Conservation (phyloP, 352 stramenopile species). For the Globisporangium acanthophoron region DNA sequence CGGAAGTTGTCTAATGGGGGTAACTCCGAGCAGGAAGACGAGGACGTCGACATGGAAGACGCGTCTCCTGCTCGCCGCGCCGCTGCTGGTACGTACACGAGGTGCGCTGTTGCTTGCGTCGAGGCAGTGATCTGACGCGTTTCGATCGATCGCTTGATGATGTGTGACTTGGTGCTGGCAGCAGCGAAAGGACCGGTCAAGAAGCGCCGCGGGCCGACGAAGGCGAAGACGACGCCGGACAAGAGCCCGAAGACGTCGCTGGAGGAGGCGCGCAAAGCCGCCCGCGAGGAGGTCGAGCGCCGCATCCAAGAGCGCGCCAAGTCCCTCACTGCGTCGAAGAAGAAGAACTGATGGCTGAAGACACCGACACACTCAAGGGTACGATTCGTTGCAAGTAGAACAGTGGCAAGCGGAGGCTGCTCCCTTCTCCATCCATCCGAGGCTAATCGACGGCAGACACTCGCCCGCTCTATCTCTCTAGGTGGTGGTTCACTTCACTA, state of each 20-base stretch:
- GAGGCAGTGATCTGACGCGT: not conserved
- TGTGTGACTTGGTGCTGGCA: constrained; percentile 6
- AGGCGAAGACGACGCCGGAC: constrained; percentile 23
- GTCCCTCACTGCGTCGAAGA: constrained; percentile 49
- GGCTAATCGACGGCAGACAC: not conserved
- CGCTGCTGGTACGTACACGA: constrained; percentile 23
- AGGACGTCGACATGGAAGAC: constrained; percentile 58
- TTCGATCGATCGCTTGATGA: constrained; percentile 18
- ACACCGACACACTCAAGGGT: too few species aligned
- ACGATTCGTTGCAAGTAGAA: too few species aligned
- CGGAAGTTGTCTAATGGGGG: constrained; percentile 22
- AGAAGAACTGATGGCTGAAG: constrained; percentile 37
- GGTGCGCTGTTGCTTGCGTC: constrained; percentile 3
- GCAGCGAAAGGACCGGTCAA: constrained; percentile 39
- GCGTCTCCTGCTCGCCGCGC: constrained; percentile 22
- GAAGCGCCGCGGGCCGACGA: constrained; percentile 41
- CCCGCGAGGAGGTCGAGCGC: constrained; percentile 67
- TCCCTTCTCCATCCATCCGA: not conserved
- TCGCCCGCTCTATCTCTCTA: not conserved
- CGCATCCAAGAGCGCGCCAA: constrained; percentile 62
- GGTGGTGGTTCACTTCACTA: not conserved
- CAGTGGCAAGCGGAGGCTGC: too few species aligned
- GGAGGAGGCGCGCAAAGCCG: constrained; percentile 54
- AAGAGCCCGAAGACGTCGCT: constrained; percentile 41
- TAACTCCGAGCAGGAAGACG: constrained; percentile 34